These are phyloP conservation scores for Arthrobotrys iridis DNA, from an alignment of 2,329 filamentous ascomycete genomes.

Conservation along the genomic window DNA sequence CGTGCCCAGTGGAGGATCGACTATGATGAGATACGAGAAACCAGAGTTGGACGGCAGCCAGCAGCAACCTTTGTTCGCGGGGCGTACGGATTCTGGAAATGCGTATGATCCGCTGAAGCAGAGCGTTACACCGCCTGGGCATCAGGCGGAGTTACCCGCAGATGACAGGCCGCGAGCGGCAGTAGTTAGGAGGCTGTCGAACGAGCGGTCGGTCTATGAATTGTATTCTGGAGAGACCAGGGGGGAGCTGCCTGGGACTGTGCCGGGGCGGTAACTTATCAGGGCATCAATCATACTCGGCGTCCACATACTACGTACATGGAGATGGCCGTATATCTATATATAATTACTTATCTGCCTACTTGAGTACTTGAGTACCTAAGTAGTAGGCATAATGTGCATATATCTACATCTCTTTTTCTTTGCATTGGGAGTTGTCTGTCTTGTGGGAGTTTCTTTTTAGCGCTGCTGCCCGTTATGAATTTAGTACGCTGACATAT, in stretches of 20 bases:
- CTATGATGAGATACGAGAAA: conserved; percentile 43
- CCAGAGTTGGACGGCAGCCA: conserved; percentile 36
- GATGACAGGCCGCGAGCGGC: not conserved
- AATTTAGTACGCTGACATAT: too few species aligned
- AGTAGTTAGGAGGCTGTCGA: not conserved
- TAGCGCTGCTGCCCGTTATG: too few species aligned
- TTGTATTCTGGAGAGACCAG: conserved; percentile 3
- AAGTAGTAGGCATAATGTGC: too few species aligned
- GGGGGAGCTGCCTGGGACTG: conserved; percentile 25
- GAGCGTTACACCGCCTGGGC: not conserved
- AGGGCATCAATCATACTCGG: too few species aligned
- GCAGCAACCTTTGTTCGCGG: not conserved
- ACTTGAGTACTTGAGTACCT: too few species aligned
- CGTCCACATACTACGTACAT: too few species aligned
- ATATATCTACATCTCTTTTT: too few species aligned
- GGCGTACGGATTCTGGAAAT: not conserved
- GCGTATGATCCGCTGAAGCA: conserved; percentile 17
- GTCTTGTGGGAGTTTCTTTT: too few species aligned
- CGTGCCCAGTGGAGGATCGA: not conserved
- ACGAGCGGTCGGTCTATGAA: conserved; percentile 26
- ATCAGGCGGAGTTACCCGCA: conserved; percentile 19
- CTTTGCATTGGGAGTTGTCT: too few species aligned
- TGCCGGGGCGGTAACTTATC: too few species aligned
- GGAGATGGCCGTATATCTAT: too few species aligned
- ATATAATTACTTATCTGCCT: too few species aligned